Base-by-base conservation (phyloP, 495 filamentous ascomycete genomes). In the Trichoderma reesei region DNA sequence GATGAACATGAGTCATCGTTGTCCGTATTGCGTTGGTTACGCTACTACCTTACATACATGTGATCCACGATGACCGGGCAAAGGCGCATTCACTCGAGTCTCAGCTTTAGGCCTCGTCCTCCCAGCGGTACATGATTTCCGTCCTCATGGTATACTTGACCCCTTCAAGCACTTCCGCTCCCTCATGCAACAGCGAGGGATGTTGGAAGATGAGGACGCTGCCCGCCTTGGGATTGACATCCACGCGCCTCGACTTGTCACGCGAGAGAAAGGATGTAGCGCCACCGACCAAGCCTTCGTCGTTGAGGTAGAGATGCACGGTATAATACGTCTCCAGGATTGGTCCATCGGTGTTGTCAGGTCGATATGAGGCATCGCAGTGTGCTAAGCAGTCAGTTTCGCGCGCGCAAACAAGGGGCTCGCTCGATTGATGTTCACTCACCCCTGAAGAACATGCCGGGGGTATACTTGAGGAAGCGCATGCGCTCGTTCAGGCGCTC, bases 121-220 rank as follows among this genome's bases (percentile, higher is more conserved):
- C 59, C 66, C 64, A 65, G 69, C 79, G 72, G 68, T 90, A 95
- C 87, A 94, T 85, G 37, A 93, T 66, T 77, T 96, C 91, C 10
- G 86, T 85, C 65, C 91, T 77, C 73, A 94, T 79, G 0, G 88
- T 93, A 67, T 86, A 88, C 74, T 95, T 94, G 11, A 82, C 77
- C 0, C 91, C 91, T n/a, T 72, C 70, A 41, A 79, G 74, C 6
- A 94, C 88, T 67, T 91, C 85, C 65, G 88, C 90, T 1, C 91
- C 91, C 26, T 82, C 82, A 73, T 95, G 91, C 67, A 87, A 66
- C 39, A 95, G 73, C 61, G 78, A 69, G 4, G 75, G 68, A 64
- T 94, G 90, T 74, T 95, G 90, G 66, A 96, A 96, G 20, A 94
- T 78, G 46, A 94, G 74, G 20, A 91, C 83, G 11, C 87, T 78